Percentiles rank a stretch among this genome's conserved stretches.
phyloP scores from a whole-genome alignment of 2,329 filamentous ascomycete species.

The Trichoderma sp. region DNA sequence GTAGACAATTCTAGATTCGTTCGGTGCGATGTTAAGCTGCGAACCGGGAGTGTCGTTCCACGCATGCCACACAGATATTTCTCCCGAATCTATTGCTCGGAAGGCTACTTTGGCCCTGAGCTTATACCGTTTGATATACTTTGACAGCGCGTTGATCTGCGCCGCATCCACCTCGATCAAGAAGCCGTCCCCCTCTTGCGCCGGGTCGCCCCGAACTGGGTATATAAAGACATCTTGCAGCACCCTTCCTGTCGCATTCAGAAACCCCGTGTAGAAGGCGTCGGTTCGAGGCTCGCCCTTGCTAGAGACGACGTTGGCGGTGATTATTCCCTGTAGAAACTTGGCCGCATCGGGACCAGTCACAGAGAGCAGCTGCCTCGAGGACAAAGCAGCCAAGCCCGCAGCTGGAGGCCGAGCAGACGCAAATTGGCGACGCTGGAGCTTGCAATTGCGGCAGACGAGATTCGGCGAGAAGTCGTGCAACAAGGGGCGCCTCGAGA shows the following conservation, averaged over 20 bases:
- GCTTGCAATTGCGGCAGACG: constrained; percentile 35
- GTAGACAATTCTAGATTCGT: constrained; percentile 36
- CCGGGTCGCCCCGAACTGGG: constrained; percentile 45
- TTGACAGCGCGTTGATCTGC: constrained; percentile 60
- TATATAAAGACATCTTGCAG: constrained; percentile 91
- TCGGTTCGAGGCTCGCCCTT: constrained; percentile 38
- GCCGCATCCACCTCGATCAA: constrained; percentile 78
- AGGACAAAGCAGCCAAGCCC: constrained; percentile 59
- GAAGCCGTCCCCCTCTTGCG: constrained; percentile 42
- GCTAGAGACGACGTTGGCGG: constrained; percentile 50
- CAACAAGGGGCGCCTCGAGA: constrained; percentile 24
- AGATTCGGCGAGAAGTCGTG: constrained; percentile 22
- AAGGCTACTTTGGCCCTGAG: constrained; percentile 76
- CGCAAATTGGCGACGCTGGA: constrained; percentile 34
- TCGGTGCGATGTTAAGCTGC: neutral
- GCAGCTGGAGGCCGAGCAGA: constrained; percentile 45
- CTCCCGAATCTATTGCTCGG: constrained; percentile 61
- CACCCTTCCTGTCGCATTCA: constrained; percentile 81
- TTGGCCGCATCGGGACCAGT: constrained; percentile 75
- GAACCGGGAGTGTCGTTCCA: constrained; percentile 58
- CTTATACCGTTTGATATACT: constrained; percentile 81
- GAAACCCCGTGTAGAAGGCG: constrained; percentile 77
- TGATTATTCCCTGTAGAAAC: constrained; percentile 87
- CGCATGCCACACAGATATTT: constrained; percentile 67
- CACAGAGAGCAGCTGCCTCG: constrained; percentile 75